Evolutionary conservation across 1,284 basidiomycete genomes (phyloP).

Genomic region (Trametes hirsuta): DNA sequence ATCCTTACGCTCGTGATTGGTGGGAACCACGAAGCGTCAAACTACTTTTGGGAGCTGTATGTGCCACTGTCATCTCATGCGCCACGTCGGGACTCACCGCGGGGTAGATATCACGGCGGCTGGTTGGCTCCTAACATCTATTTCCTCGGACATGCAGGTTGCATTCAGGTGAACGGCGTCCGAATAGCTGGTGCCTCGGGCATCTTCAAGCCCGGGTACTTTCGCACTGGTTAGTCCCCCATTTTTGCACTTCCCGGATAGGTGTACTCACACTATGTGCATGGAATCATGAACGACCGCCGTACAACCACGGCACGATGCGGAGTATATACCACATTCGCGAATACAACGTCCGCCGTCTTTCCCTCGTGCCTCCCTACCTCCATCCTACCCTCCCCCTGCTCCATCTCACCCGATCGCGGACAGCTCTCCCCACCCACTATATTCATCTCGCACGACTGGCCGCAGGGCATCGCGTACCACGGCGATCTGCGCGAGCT

Average conservation of each 20-base stretch:
- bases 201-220: slow-evolving; percentile 89
- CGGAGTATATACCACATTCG: slow-evolving; percentile 93
- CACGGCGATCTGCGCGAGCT: slow-evolving; percentile 75
- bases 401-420: background rate
- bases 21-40: slow-evolving; percentile 97
- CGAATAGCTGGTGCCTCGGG: slow-evolving; percentile 91
- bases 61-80: slow-evolving; percentile 34
- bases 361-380: slow-evolving; percentile 69
- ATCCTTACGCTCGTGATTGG: slow-evolving; percentile 94
- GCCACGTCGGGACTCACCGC: background rate
- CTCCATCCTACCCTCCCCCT: background rate
- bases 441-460: slow-evolving; percentile 95
- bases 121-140: slow-evolving; percentile 98
- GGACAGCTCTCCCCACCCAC: slow-evolving; percentile 62
- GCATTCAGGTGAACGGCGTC: slow-evolving; percentile 85
- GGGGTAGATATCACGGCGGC: slow-evolving; percentile 87
- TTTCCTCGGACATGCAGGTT: slow-evolving; percentile 92
- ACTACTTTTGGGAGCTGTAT: slow-evolving; percentile 96
- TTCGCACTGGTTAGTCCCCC: slow-evolving; percentile 60
- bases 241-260: no score
- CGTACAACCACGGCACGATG: slow-evolving; percentile 70
- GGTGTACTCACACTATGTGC: background rate
- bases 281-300: slow-evolving; percentile 78
- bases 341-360: slow-evolving; percentile 80
- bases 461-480: slow-evolving; percentile 88